Conservation (phyloP, 345 rosid species). For the Populus deltoides region DNA sequence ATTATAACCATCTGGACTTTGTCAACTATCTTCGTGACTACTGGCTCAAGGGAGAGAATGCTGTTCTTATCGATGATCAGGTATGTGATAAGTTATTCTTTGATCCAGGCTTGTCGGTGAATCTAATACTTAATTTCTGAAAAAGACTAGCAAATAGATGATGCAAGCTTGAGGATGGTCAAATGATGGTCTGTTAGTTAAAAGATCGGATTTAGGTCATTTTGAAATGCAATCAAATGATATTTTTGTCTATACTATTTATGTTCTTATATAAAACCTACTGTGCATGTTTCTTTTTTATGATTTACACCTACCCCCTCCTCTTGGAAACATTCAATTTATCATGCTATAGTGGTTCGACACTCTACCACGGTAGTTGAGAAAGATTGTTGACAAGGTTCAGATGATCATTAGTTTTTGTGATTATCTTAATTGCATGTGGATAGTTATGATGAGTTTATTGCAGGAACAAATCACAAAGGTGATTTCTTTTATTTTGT, state of each 20-base stretch:
- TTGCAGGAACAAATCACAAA: slow-evolving; percentile 47
- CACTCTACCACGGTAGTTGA: slow-evolving; percentile 4
- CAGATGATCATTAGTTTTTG: not conserved
- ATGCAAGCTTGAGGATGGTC: not conserved
- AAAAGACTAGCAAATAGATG: not conserved
- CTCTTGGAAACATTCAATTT: not conserved
- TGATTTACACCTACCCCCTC: not conserved
- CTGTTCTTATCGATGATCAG: slow-evolving; percentile 45
- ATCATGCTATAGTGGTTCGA: not conserved
- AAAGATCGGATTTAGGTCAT: not conserved
- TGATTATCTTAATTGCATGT: not conserved
- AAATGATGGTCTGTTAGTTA: not conserved
- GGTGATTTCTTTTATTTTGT: slow-evolving; percentile 38
- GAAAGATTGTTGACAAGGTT: not conserved
- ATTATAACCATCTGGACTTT: slow-evolving; percentile 20
- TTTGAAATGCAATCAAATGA: not conserved
- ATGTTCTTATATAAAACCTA: not conserved
- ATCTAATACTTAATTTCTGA: not conserved
- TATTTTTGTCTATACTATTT: not conserved
- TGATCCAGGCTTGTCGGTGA: not conserved
- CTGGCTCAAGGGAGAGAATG: slow-evolving; percentile 36
- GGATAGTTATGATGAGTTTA: slow-evolving; percentile 8
- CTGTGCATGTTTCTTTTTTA: not conserved
- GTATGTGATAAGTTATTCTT: slow-evolving; percentile 18
- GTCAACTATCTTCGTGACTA: slow-evolving; percentile 26